Evolutionary conservation across 768 basidiomycete genomes (phyloP).

Genomic region (Tylopilus subfusipes): DNA sequence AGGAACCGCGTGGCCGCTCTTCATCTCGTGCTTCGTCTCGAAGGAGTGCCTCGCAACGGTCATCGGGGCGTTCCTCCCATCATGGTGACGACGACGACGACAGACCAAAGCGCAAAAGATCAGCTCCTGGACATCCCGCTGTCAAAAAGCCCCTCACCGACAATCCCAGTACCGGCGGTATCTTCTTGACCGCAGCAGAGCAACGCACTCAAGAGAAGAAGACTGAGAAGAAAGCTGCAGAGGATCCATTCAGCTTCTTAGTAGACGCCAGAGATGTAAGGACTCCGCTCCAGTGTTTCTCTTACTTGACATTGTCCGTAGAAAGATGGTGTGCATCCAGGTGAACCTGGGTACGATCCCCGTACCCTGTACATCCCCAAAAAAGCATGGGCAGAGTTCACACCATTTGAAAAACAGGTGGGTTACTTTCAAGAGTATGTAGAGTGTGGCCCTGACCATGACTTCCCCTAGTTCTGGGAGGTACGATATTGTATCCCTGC

Average conservation of each 20-base stretch:
- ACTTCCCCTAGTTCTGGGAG: conserved; percentile 63
- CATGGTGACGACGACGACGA: conserved; percentile 30
- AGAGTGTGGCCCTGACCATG: background rate
- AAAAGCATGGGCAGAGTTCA: conserved; percentile 76
- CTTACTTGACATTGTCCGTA: conserved; percentile 27
- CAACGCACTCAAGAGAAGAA: conserved; percentile 71
- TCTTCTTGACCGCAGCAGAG: conserved; percentile 83
- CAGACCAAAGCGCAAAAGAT: conserved; percentile 35
- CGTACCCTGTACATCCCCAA: conserved; percentile 80
- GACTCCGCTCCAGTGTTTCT: background rate
- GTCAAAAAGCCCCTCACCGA: conserved; percentile 30
- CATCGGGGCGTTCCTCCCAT: conserved; percentile 36
- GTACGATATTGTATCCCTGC: conserved; percentile 34
- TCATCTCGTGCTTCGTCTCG: conserved; percentile 53
- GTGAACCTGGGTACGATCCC: conserved; percentile 87
- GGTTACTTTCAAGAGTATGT: conserved; percentile 6
- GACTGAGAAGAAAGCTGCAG: conserved; percentile 74
- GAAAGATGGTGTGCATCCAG: conserved; percentile 78
- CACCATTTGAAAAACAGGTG: conserved; percentile 93
- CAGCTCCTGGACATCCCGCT: conserved; percentile 34
- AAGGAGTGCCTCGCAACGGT: conserved; percentile 28
- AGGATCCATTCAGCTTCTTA: conserved; percentile 76
- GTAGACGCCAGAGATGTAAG: conserved; percentile 67
- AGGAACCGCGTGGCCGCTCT: conserved; percentile 45
- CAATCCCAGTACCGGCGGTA: conserved; percentile 29